These are phyloP conservation scores for Phytopythium mirpurense DNA, from an alignment of 352 stramenopile species.

Conservation along the genomic window DNA sequence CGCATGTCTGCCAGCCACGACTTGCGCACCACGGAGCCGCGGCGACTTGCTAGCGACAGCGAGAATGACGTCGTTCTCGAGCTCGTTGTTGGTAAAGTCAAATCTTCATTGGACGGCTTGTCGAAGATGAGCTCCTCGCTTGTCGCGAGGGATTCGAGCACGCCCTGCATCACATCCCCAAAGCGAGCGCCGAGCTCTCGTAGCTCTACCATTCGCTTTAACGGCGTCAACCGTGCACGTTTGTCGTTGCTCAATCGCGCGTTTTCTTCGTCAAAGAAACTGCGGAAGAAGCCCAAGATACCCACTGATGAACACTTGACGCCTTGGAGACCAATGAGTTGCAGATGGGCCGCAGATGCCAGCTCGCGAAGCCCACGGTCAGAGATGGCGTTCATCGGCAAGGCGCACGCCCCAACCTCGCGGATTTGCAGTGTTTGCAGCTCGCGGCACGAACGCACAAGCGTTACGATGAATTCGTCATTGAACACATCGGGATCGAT, in stretches of 20 bases:
- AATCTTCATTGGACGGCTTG: neutral
- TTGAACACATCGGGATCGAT: slow-evolving; percentile 48
- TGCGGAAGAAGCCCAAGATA: slow-evolving; percentile 17
- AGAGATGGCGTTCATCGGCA: slow-evolving; percentile 26
- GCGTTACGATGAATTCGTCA: slow-evolving; percentile 26
- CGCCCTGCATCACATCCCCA: slow-evolving; percentile 23
- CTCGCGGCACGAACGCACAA: slow-evolving; percentile 16
- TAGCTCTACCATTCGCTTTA: slow-evolving; percentile 14
- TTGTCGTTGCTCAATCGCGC: neutral
- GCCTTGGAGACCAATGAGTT: slow-evolving; percentile 29
- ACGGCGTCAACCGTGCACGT: neutral
- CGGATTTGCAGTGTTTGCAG: slow-evolving; percentile 32
- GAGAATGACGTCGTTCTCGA: slow-evolving; percentile 12
- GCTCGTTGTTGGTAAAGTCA: no score
- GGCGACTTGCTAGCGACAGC: slow-evolving; percentile 30
- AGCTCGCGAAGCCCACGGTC: slow-evolving; percentile 25
- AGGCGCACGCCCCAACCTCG: slow-evolving; percentile 17
- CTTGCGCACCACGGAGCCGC: slow-evolving; percentile 33
- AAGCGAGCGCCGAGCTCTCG: slow-evolving; percentile 38
- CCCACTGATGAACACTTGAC: slow-evolving; percentile 24
- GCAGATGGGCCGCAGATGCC: slow-evolving; percentile 12
- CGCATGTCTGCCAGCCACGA: slow-evolving; percentile 24
- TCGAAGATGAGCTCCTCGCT: neutral
- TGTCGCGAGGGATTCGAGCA: slow-evolving; percentile 19
- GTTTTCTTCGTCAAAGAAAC: neutral